Percentiles rank a stretch among this genome's conserved stretches.
Conservation (phyloP, 1,139 yeast species). For the Hansenula sp. region DNA sequence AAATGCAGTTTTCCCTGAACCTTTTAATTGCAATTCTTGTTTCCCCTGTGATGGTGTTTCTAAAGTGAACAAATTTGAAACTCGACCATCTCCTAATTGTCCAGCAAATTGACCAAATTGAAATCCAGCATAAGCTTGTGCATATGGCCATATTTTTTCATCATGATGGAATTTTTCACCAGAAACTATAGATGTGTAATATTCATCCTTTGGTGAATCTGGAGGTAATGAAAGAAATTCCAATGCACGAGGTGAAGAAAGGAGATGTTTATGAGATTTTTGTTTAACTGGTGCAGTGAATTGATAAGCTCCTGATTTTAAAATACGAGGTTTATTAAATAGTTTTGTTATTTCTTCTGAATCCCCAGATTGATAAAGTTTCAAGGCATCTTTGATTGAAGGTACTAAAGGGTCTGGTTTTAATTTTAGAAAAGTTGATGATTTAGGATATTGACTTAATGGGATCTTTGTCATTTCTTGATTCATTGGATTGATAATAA, state of each 20-base stretch:
- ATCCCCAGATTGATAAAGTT: slow-evolving; percentile 22
- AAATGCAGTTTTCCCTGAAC: slow-evolving; percentile 88
- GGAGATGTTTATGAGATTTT: slow-evolving; percentile 46
- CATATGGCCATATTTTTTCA: slow-evolving; percentile 66
- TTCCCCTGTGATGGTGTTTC: slow-evolving; percentile 29
- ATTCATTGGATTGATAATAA: background rate
- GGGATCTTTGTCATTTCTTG: slow-evolving; percentile 2
- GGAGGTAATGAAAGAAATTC: slow-evolving; percentile 52
- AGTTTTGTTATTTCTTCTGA: slow-evolving; percentile 14
- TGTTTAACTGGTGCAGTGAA: slow-evolving; percentile 65
- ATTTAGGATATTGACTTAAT: slow-evolving; percentile 31
- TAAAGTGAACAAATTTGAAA: slow-evolving; percentile 72
- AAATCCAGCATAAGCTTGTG: slow-evolving; percentile 93
- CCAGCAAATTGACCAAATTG: slow-evolving; percentile 98
- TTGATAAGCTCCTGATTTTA: slow-evolving; percentile 64
- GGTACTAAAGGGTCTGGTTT: slow-evolving; percentile 61
- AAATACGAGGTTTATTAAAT: slow-evolving; percentile 54
- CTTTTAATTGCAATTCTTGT: slow-evolving; percentile 80
- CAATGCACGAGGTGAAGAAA: slow-evolving; percentile 60
- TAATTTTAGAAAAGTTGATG: slow-evolving; percentile 47
- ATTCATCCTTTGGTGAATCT: slow-evolving; percentile 24
- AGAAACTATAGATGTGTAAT: slow-evolving; percentile 53
- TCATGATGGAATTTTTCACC: slow-evolving; percentile 47
- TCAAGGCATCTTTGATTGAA: slow-evolving; percentile 43
- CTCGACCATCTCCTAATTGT: slow-evolving; percentile 95